A percentile compares a stretch with the other conserved stretches of the same genome.
These are phyloP conservation scores for Trichoderma arundinaceum DNA, from an alignment of 2,329 filamentous ascomycete genomes.

Conservation along the genomic window DNA sequence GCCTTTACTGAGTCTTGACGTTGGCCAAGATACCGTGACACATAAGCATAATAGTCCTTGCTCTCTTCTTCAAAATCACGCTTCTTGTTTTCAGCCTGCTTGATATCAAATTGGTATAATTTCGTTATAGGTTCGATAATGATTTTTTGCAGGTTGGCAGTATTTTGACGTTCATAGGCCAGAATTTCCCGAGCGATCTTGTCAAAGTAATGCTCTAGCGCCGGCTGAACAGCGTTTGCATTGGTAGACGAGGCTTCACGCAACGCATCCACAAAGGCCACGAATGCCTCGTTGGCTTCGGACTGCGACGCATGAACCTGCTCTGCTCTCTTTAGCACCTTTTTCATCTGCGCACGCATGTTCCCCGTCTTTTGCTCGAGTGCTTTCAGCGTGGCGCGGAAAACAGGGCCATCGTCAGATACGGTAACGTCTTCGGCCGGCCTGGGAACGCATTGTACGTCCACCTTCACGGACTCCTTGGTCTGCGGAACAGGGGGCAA, in stretches of 20 bases:
- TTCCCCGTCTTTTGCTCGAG: constrained; percentile 95
- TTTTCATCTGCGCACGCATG: constrained; percentile 94
- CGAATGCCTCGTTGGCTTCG: constrained; percentile 84
- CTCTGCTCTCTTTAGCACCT: constrained; percentile 92
- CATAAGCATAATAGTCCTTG: constrained; percentile 96
- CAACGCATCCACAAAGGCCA: constrained; percentile 82
- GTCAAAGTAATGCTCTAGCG: constrained; percentile 97
- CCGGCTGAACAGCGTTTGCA: constrained; percentile 94
- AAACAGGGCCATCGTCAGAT: constrained; percentile 91
- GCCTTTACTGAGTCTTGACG: constrained; percentile 94
- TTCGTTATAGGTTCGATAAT: constrained; percentile 94
- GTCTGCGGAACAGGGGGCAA: constrained; percentile 37
- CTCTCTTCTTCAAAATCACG: constrained; percentile 99
- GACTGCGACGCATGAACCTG: constrained; percentile 79
- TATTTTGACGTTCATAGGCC: constrained; percentile 83
- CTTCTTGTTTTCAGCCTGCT: constrained; percentile 95
- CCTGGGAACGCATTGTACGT: constrained; percentile 77
- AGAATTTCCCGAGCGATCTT: constrained; percentile 93
- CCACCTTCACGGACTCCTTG: constrained; percentile 73
- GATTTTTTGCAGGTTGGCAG: constrained; percentile 82
- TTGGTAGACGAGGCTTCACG: constrained; percentile 89
- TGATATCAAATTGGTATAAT: constrained; percentile 94
- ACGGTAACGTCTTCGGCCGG: constrained; percentile 84
- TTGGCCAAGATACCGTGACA: constrained; percentile 94
- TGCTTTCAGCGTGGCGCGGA: constrained; percentile 94